Evolutionary conservation across 2,329 filamentous ascomycete genomes (phyloP), one percentile per base, ranked within the genome.

Genomic region (Colletotrichum sp.): DNA sequence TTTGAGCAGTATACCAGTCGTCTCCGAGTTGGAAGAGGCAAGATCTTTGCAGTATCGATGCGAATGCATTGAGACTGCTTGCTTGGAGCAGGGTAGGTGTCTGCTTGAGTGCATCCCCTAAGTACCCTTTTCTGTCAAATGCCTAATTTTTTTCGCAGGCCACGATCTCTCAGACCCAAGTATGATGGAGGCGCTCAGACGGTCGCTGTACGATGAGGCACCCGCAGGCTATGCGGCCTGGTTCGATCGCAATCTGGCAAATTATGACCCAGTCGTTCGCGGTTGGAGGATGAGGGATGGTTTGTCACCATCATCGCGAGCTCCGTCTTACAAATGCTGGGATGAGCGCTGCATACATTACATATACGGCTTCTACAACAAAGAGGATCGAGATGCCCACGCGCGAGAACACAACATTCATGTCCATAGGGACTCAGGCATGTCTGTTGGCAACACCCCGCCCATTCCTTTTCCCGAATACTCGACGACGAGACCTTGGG

Each of bases 1-100:
- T 63, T 80, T 83, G 36, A 82, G 83, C 58, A 83, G 82, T 76
- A 80, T 88, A 64, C 86, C 87, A 28, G 83, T 86, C 77, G 82
- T 91, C 71, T 92, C 89, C 69, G 88, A 91, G 77, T 85, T 87
- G 28, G 90, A 92, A 81, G 90, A 92, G 81, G 90, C 90, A 30
- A 86, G 90, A 72, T 85, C 86, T 48, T 82, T 92, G 69, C 90
- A 92, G 80, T 90, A 92, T 79, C 88, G 88, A 78, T 91, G 90
- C 82, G 90, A 92, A 82, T 90, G 89, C 81, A 87, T 92, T 71
- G 89, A 92, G 79, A 85, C 85, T 67, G 87, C 86, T 72, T 89
- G 89, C 79, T 81, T 90, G 76, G 86, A 88, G 21, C 83, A 87
- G 82, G 87, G 87, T 89, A 84, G 63, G 85, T 79, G 66, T 52